These are phyloP conservation scores for Mycena floridula DNA, from an alignment of 768 basidiomycete genomes.

Conservation along the genomic window DNA sequence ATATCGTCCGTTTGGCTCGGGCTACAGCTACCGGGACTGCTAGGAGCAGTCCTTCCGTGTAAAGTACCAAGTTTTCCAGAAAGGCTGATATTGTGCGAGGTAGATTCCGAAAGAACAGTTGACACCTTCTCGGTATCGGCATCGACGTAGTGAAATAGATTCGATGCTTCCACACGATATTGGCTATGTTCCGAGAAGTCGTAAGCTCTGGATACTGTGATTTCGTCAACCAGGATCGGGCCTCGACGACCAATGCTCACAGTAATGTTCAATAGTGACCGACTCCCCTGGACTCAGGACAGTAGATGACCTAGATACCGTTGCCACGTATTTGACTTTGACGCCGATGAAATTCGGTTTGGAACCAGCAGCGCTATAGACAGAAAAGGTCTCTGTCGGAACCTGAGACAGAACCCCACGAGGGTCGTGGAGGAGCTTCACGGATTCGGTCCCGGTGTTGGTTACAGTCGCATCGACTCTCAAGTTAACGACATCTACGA, in stretches of 20 bases:
- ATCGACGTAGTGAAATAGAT: constrained; percentile 29
- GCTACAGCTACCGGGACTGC: constrained; percentile 29
- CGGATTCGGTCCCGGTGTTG: constrained; percentile 36
- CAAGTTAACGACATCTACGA: constrained; percentile 32
- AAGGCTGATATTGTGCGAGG: neutral
- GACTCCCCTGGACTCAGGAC: constrained; percentile 36
- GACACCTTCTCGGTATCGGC: constrained; percentile 9
- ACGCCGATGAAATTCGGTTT: constrained; percentile 33
- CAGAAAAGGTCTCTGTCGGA: constrained; percentile 33
- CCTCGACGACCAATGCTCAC: constrained; percentile 17
- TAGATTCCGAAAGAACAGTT: neutral
- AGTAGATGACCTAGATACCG: constrained; percentile 22
- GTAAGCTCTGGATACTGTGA: constrained; percentile 32
- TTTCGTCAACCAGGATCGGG: constrained; percentile 3
- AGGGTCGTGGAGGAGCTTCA: constrained; percentile 39
- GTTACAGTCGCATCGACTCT: constrained; percentile 32
- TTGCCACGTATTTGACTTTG: constrained; percentile 34
- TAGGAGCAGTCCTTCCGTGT: constrained; percentile 23
- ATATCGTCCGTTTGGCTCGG: constrained; percentile 23
- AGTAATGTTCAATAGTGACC: constrained; percentile 26
- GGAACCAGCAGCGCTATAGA: constrained; percentile 26
- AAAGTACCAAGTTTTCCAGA: neutral
- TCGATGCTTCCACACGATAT: constrained; percentile 29
- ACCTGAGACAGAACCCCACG: constrained; percentile 28
- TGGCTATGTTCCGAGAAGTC: constrained; percentile 32